Percentiles rank a stretch among this genome's conserved stretches.
Evolutionary conservation across 371 early-diverging fungal species (phyloP).

Genomic region (Actinomortierella wolfii): DNA sequence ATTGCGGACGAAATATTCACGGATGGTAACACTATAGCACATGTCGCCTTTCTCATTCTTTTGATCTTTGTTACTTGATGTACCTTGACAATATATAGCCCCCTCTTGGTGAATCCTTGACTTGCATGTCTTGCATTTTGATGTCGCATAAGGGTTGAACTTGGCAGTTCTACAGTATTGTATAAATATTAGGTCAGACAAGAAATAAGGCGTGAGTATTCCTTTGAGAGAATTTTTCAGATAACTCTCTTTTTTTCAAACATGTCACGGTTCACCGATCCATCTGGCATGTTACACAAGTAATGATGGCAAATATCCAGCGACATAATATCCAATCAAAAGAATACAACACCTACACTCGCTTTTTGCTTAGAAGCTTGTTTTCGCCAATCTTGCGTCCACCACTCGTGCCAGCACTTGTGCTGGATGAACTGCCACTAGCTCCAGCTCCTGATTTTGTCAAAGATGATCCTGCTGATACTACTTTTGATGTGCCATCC

Average conservation of each 20-base stretch:
- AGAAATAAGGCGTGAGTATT: too few species aligned
- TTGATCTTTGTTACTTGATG: not conserved
- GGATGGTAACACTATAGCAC: not conserved
- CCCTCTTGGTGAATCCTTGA: conserved; percentile 38
- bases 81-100: conserved; percentile 46
- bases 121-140: conserved; percentile 46
- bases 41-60: not conserved
- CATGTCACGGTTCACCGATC: too few species aligned
- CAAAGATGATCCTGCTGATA: too few species aligned
- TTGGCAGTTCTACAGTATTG: conserved; percentile 32
- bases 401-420: conserved; percentile 3
- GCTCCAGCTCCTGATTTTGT: too few species aligned
- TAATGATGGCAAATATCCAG: too few species aligned
- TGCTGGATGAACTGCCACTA: conserved; percentile 28
- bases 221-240: too few species aligned
- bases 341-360: conserved; percentile 16
- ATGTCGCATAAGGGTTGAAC: conserved; percentile 41
- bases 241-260: too few species aligned
- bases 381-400: conserved; percentile 41
- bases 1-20: not conserved
- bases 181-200: too few species aligned
- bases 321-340: too few species aligned
- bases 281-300: too few species aligned
- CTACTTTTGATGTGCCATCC: conserved; percentile 35
- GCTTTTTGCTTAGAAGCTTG: conserved; percentile 43